Conservation (phyloP, 2,329 filamentous ascomycete species). For the Chaetomiaceae sp. region DNA sequence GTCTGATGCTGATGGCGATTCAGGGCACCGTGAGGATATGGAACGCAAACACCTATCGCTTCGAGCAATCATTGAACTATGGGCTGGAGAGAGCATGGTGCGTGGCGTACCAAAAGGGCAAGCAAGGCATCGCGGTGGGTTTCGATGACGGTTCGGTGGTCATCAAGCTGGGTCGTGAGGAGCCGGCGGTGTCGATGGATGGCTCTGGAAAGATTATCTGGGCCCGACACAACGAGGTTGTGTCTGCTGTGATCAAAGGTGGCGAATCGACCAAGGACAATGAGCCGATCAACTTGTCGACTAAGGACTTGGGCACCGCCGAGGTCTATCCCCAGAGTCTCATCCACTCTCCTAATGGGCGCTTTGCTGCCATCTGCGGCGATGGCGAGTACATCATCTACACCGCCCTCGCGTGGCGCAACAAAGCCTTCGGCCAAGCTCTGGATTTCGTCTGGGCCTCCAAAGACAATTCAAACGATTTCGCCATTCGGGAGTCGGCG, state of each 20-base stretch:
- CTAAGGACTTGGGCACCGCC: constrained; percentile 92
- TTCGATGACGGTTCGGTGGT: constrained; percentile 98
- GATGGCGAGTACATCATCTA: constrained; percentile 99
- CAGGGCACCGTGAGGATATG: constrained; percentile 73
- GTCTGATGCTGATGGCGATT: not conserved
- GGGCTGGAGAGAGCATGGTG: constrained; percentile 96
- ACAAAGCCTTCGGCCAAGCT: constrained; percentile 94
- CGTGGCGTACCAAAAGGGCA: constrained; percentile 90
- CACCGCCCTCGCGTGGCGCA: constrained; percentile 91
- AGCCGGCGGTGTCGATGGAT: constrained; percentile 98
- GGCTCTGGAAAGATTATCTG: constrained; percentile 92
- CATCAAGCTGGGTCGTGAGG: constrained; percentile 94
- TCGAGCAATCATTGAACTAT: constrained; percentile 95
- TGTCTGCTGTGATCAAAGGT: constrained; percentile 92
- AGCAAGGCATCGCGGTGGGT: constrained; percentile 90
- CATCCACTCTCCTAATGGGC: constrained; percentile 87
- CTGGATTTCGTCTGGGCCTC: constrained; percentile 96
- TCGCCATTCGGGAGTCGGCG: constrained; percentile 89
- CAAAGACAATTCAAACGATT: constrained; percentile 97
- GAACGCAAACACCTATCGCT: constrained; percentile 95
- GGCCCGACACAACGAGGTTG: constrained; percentile 91
- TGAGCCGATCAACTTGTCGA: constrained; percentile 76
- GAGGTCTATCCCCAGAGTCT: constrained; percentile 96
- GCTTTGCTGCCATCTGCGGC: constrained; percentile 82
- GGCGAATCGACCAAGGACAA: constrained; percentile 86